phyloP scores from a whole-genome alignment of 345 rosid species.

The Stellera chamaejasme region DNA sequence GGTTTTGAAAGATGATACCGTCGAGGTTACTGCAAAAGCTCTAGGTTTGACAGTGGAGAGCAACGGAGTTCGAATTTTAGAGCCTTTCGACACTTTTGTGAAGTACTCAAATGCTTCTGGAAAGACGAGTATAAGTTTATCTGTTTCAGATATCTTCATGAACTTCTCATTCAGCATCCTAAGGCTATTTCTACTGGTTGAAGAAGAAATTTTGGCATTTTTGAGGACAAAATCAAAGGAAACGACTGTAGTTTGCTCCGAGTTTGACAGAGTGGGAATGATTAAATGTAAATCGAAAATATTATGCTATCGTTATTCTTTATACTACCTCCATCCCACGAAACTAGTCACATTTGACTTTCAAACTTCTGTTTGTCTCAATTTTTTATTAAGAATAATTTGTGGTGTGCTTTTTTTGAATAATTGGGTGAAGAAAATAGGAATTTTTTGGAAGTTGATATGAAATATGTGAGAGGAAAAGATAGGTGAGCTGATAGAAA shows the following conservation, averaged over 20 bases:
- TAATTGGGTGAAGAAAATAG: too few species aligned
- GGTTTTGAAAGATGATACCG: constrained; percentile 59
- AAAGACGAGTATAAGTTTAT: constrained; percentile 63
- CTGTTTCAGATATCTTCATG: constrained; percentile 86
- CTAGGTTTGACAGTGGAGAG: constrained; percentile 95
- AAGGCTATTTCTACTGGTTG: constrained; percentile 84
- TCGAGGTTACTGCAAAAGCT: constrained; percentile 72
- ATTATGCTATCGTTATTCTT: constrained; percentile 4
- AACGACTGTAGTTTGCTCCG: constrained; percentile 70
- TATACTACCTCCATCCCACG: not conserved
- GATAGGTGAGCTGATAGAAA: too few species aligned
- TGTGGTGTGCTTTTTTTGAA: too few species aligned
- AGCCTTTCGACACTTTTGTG: constrained; percentile 82
- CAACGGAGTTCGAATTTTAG: constrained; percentile 86
- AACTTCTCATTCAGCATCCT: constrained; percentile 93
- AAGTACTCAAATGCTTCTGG: constrained; percentile 87
- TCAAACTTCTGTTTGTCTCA: constrained; percentile 1
- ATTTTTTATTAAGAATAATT: too few species aligned
- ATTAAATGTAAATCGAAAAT: constrained; percentile 47
- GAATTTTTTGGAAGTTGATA: too few species aligned
- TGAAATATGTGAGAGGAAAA: too few species aligned
- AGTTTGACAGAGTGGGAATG: constrained; percentile 89
- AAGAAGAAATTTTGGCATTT: constrained; percentile 87
- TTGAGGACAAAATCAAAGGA: constrained; percentile 82
- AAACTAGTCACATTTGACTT: too few species aligned